Evolutionary conservation across 1,284 basidiomycete genomes (phyloP).

Genomic region (Microbotryum silenes-acaulis): DNA sequence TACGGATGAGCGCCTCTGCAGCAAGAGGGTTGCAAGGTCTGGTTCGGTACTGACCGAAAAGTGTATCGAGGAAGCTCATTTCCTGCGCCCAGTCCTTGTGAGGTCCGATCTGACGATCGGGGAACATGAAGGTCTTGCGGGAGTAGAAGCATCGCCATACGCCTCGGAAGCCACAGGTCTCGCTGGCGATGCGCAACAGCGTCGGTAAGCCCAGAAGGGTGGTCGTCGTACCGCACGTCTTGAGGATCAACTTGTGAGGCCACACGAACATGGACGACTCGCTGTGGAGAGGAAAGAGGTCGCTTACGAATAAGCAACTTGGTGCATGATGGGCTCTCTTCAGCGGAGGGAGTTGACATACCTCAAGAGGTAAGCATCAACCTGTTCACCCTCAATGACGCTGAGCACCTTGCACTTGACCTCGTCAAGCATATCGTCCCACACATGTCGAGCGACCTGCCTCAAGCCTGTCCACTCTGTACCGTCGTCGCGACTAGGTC

Average conservation of each 20-base stretch:
- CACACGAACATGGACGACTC: slow-evolving; percentile 97
- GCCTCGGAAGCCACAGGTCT: slow-evolving; percentile 62
- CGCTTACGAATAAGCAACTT: neutral
- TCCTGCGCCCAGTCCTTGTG: slow-evolving; percentile 93
- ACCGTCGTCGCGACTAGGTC: neutral
- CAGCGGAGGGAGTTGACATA: slow-evolving; percentile 42
- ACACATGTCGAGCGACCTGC: slow-evolving; percentile 64
- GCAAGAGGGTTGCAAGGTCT: neutral
- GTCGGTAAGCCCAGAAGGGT: slow-evolving; percentile 88
- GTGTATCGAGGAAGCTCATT: slow-evolving; percentile 79
- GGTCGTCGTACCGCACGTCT: slow-evolving; percentile 97
- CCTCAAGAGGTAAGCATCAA: slow-evolving; percentile 95
- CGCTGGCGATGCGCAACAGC: slow-evolving; percentile 80
- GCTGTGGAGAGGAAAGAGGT: slow-evolving; percentile 46
- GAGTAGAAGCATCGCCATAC: slow-evolving; percentile 92
- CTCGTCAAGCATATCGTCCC: slow-evolving; percentile 96
- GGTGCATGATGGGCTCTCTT: neutral
- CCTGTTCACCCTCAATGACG: slow-evolving; percentile 73
- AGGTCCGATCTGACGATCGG: slow-evolving; percentile 86
- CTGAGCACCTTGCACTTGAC: slow-evolving; percentile 96
- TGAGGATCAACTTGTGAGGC: slow-evolving; percentile 91
- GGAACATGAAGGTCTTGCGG: slow-evolving; percentile 98
- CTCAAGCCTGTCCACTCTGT: slow-evolving; percentile 55
- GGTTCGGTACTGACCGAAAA: slow-evolving; percentile 53
- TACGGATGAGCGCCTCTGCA: neutral